Evolutionary conservation across 345 rosid genomes (phyloP).

Genomic region (Corchorus olitorius): DNA sequence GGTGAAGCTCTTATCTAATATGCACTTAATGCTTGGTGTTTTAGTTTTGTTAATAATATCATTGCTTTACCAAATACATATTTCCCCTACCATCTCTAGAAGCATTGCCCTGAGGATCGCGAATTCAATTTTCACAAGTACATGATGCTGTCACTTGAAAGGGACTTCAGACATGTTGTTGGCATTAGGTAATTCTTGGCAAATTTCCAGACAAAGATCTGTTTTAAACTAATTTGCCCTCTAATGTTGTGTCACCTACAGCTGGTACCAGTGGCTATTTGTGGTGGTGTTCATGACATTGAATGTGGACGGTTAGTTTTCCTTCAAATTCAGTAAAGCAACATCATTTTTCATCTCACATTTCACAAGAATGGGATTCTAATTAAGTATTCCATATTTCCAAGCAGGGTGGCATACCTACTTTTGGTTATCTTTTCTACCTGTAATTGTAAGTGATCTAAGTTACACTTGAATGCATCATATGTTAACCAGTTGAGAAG

Average conservation of each 20-base stretch:
- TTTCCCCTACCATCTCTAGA: constrained; percentile 35
- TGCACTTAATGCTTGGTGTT: not conserved
- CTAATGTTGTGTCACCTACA: constrained; percentile 19
- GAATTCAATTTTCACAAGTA: constrained; percentile 65
- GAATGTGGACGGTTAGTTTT: constrained; percentile 60
- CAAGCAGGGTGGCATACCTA: constrained; percentile 81
- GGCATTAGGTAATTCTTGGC: constrained; percentile 61
- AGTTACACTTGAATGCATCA: too few relatives aligned
- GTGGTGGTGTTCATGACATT: constrained; percentile 74
- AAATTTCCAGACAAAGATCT: not conserved
- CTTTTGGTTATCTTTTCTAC: constrained; percentile 90
- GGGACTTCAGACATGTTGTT: constrained; percentile 71
- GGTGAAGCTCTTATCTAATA: constrained; percentile 38
- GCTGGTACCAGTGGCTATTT: constrained; percentile 94
- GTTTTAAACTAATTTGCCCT: not conserved
- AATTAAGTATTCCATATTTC: not conserved
- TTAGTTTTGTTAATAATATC: not conserved
- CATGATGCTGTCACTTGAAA: constrained; percentile 62
- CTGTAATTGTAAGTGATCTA: constrained; percentile 60
- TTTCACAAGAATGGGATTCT: not conserved
- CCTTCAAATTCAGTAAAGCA: not conserved
- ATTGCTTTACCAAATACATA: not conserved
- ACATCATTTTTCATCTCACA: not conserved
- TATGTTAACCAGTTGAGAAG: constrained; percentile 1
- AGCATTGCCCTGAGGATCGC: constrained; percentile 35